These are phyloP conservation scores for Fusarium sp. DNA, from an alignment of 2,329 filamentous ascomycete species.

Conservation along the genomic window DNA sequence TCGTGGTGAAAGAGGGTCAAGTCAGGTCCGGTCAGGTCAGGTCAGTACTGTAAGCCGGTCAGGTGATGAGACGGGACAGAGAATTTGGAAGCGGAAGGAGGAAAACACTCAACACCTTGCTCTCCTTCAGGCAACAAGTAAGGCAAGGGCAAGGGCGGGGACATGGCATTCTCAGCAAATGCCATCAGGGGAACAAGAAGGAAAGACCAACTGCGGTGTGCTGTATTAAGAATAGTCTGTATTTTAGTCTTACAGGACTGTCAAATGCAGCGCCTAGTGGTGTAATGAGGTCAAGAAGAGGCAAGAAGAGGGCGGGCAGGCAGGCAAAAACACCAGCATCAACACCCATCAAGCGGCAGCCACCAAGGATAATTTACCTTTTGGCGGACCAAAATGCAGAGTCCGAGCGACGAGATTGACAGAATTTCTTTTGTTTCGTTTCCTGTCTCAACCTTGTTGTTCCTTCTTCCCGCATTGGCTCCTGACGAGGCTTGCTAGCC, in stretches of 20 bases:
- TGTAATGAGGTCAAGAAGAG: constrained; percentile 2
- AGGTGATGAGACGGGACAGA: constrained; percentile 2
- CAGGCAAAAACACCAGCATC: constrained; percentile 7
- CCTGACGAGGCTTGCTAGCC: constrained; percentile 35
- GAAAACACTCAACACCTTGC: not conserved
- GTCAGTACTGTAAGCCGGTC: not conserved
- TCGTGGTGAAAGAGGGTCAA: constrained; percentile 10
- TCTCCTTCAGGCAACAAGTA: not conserved
- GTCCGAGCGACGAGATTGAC: not conserved
- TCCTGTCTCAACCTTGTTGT: constrained; percentile 31
- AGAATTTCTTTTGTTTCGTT: constrained; percentile 30
- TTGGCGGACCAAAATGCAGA: not conserved
- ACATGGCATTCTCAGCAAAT: constrained; percentile 35
- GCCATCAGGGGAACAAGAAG: constrained; percentile 20
- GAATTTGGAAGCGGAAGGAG: not conserved
- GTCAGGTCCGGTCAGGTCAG: not conserved
- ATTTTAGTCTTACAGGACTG: constrained; percentile 3
- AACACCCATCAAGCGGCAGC: not conserved
- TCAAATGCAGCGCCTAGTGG: constrained; percentile 1
- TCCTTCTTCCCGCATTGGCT: constrained; percentile 13
- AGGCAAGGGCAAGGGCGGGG: constrained; percentile 1
- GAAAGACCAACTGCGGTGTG: constrained; percentile 19
- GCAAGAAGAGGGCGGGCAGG: not conserved
- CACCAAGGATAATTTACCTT: not conserved
- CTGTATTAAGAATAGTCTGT: constrained; percentile 30